Evolutionary conservation across 305 asterid species (phyloP).

Genomic region (Solanum chacoense): DNA sequence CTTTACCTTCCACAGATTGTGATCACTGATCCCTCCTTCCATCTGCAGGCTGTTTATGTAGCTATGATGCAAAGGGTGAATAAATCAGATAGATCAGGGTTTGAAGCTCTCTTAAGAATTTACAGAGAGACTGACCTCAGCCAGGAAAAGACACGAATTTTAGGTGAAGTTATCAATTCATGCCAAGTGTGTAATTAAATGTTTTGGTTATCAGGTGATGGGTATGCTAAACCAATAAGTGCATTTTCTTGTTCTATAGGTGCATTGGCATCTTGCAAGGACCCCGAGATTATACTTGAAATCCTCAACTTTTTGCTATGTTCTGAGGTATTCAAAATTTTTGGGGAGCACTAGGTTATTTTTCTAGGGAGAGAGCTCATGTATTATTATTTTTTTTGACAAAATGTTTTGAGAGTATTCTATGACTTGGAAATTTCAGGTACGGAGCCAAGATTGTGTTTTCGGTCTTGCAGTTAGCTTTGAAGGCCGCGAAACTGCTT

Average conservation of each 20-base stretch:
- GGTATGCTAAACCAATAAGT: constrained; percentile 2
- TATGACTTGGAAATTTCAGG: constrained; percentile 34
- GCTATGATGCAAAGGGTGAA: constrained; percentile 54
- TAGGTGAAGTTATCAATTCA: constrained; percentile 31
- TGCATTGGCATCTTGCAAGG: constrained; percentile 58
- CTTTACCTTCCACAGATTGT: constrained; percentile 3
- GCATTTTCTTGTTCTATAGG: constrained; percentile 30
- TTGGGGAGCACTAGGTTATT: not conserved
- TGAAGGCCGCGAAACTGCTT: constrained; percentile 73
- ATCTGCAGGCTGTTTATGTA: constrained; percentile 74
- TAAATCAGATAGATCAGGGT: constrained; percentile 67
- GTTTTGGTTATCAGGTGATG: constrained; percentile 5
- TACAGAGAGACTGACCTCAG: constrained; percentile 92
- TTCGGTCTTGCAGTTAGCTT: constrained; percentile 58
- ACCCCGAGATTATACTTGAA: constrained; percentile 70
- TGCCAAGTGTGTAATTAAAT: not conserved
- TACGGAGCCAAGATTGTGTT: constrained; percentile 90
- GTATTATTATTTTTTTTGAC: not conserved
- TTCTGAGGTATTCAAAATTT: constrained; percentile 48
- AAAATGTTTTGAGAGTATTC: not conserved
- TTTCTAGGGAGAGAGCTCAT: not conserved
- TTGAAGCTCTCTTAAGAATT: constrained; percentile 61
- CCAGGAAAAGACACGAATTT: constrained; percentile 87
- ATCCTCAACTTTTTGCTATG: constrained; percentile 71
- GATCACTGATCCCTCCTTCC: constrained; percentile 15